Conservation (phyloP, 2,329 filamentous ascomycete genomes). For the Clarireedia sp. region DNA sequence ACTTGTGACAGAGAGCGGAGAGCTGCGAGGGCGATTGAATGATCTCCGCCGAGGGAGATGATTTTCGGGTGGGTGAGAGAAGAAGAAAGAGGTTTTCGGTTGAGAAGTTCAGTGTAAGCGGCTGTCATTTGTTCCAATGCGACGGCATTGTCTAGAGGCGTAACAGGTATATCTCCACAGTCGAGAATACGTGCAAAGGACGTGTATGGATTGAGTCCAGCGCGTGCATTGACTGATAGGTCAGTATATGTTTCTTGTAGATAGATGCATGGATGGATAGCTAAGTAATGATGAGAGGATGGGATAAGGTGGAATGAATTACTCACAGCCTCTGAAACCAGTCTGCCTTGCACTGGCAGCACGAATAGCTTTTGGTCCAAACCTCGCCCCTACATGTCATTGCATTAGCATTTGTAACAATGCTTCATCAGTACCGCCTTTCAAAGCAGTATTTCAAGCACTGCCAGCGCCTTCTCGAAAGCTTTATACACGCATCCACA, state of each 20-base stretch:
- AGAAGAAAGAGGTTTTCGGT: slow-evolving; percentile 20
- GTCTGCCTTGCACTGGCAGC: slow-evolving; percentile 76
- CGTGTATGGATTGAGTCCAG: slow-evolving; percentile 73
- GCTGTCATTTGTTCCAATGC: slow-evolving; percentile 71
- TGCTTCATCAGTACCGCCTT: too few relatives aligned
- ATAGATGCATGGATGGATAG: too few relatives aligned
- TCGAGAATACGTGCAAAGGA: slow-evolving; percentile 75
- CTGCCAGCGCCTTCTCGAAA: too few relatives aligned
- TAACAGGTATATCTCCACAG: slow-evolving; percentile 85
- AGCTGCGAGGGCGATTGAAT: slow-evolving; percentile 62
- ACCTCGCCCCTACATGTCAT: slow-evolving; percentile 53
- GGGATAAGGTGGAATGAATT: not conserved
- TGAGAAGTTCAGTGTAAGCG: slow-evolving; percentile 25
- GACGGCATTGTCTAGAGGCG: slow-evolving; percentile 76
- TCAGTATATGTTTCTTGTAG: too few relatives aligned
- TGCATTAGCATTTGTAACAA: too few relatives aligned
- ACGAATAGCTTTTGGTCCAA: slow-evolving; percentile 81
- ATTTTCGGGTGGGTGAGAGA: slow-evolving; percentile 32
- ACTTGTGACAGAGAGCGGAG: slow-evolving; percentile 56
- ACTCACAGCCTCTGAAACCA: slow-evolving; percentile 57
- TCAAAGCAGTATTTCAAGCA: too few relatives aligned
- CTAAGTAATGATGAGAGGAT: too few relatives aligned
- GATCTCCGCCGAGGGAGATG: slow-evolving; percentile 66
- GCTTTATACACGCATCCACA: too few relatives aligned
- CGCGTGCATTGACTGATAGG: slow-evolving; percentile 59